Percentiles rank a stretch among this genome's conserved stretches.
Evolutionary conservation across 768 basidiomycete genomes (phyloP).

Genomic region (Coprinellus micaceus): DNA sequence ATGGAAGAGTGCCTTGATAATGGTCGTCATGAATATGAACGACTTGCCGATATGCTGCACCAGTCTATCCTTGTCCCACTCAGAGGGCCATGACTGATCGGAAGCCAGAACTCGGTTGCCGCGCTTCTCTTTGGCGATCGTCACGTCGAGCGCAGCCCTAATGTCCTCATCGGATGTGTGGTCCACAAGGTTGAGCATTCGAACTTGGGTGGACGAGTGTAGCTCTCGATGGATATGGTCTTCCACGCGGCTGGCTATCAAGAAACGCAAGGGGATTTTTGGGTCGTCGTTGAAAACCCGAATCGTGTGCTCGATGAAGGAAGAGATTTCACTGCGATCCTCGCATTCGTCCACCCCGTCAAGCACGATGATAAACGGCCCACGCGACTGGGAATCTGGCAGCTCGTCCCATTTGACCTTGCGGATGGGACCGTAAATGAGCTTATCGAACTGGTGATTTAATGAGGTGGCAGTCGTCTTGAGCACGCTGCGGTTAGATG

Average conservation of each 20-base stretch:
- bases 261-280: not conserved
- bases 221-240: no score
- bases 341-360: conserved; percentile 20
- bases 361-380: conserved; percentile 9
- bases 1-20: not conserved
- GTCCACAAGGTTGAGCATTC: not conserved
- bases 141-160: not conserved
- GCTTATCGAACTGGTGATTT: no score
- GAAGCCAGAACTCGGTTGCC: not conserved
- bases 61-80: not conserved
- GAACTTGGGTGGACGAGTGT: not conserved
- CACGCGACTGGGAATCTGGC: no score
- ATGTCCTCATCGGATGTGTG: not conserved
- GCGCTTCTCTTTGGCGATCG: not conserved
- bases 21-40: not conserved
- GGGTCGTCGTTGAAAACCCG: not conserved
- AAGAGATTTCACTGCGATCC: conserved; percentile 1
- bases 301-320: conserved; percentile 2
- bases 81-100: not conserved
- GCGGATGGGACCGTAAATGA: no score
- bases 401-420: no score
- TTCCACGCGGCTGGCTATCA: not conserved
- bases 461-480: not conserved
- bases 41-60: not conserved
- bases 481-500: conserved; percentile 7